Percentiles rank a stretch among this genome's conserved stretches.
Evolutionary conservation across 202 grass and related monocot species (phyloP).

Genomic region (Saccharum hybrid): DNA sequence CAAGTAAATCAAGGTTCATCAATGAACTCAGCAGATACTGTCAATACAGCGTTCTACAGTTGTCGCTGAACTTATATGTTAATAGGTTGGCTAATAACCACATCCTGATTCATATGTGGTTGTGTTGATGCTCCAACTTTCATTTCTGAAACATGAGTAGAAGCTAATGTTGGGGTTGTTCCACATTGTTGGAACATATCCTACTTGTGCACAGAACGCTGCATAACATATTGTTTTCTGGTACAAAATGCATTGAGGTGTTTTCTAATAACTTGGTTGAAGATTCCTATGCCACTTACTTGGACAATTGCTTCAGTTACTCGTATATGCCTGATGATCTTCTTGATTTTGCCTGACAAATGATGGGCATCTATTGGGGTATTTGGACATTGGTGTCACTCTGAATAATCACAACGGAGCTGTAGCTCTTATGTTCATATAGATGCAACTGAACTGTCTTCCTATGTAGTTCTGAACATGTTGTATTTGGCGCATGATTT

Average conservation of each 20-base stretch:
- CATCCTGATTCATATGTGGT: constrained; percentile 21
- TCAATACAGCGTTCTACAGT: constrained; percentile 56
- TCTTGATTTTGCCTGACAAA: constrained; percentile 23
- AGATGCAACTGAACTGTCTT: constrained; percentile 2
- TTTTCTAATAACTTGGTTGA: background rate
- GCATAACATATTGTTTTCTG: constrained; percentile 31
- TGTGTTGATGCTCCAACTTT: constrained; percentile 9
- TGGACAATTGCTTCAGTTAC: background rate
- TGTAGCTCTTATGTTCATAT: constrained; percentile 24
- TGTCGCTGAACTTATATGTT: constrained; percentile 40
- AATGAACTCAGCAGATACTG: constrained; percentile 50
- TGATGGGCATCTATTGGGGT: background rate
- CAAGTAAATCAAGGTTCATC: constrained; percentile 50
- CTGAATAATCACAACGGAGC: background rate
- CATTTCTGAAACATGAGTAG: constrained; percentile 7
- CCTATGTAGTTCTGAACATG: background rate
- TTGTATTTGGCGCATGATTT: background rate
- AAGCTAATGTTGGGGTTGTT: constrained; percentile 19
- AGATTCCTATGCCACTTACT: constrained; percentile 23
- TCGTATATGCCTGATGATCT: background rate
- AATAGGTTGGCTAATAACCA: constrained; percentile 26
- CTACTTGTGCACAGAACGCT: background rate
- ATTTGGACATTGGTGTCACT: background rate
- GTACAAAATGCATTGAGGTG: constrained; percentile 7
- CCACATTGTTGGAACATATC: constrained; percentile 20